A percentile compares a stretch with the other conserved stretches of the same genome.
Conservation (phyloP, 163 green algal species). For the Chloromonas sp. region DNA sequence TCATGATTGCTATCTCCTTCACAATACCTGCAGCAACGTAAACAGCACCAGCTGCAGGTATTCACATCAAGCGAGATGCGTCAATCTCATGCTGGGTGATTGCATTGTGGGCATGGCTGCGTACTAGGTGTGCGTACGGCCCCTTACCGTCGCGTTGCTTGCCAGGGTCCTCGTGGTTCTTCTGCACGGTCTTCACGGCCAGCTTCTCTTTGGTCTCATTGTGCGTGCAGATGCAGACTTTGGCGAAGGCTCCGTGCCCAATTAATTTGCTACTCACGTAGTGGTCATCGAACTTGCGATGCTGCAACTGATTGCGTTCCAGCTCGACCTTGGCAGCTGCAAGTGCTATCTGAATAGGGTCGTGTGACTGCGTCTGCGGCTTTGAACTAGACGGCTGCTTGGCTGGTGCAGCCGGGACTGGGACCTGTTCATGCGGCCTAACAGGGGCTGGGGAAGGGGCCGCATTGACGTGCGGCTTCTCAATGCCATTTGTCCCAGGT, state of each 20-base stretch:
- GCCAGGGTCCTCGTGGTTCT: constrained; percentile 33
- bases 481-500: no score
- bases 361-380: neutral
- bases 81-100: neutral
- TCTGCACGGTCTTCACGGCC: constrained; percentile 53
- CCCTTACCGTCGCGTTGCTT: constrained; percentile 51
- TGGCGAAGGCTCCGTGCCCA: constrained; percentile 57
- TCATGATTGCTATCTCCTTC: constrained; percentile 66
- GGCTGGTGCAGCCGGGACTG: no score
- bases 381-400: no score
- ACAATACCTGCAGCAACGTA: constrained; percentile 33
- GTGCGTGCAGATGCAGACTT: constrained; percentile 44
- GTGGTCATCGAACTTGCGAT: constrained; percentile 18
- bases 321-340: constrained; percentile 29
- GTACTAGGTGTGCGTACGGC: neutral
- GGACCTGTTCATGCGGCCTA: no score
- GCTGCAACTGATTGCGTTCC: constrained; percentile 21
- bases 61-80: neutral
- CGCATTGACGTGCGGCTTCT: no score
- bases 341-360: constrained; percentile 31
- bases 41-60: neutral
- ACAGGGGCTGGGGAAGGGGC: no score
- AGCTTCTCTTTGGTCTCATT: constrained; percentile 37
- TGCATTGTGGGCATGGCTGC: neutral
- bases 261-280: constrained; percentile 46